Evolutionary conservation across 306 rosid genomes (phyloP), one percentile per base, ranked within the genome.

Genomic region (Prunus padus): DNA sequence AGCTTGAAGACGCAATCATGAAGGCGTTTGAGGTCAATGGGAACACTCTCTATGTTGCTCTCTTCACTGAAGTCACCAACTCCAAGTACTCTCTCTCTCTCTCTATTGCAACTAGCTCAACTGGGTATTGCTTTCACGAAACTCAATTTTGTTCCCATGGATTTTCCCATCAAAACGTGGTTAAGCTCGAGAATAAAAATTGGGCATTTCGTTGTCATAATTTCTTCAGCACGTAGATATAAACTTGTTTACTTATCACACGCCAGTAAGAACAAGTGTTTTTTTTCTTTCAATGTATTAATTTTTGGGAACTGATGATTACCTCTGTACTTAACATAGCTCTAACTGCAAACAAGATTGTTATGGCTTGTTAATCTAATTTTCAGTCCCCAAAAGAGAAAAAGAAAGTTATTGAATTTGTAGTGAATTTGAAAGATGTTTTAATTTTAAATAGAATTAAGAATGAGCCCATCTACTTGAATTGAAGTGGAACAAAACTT

Each of bases 31-130:
- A 86, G 31, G 78, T 90, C 74, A 81, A 85, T 67, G 95, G 89
- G 60, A 76, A 61, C 79, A 69, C 89, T 28, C 85, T 90, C 37
- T 82, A 80, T 77, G 84, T 94, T 65, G 82, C 97, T 6, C 95
- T 94, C 64, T 91, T 82, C 87, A 65, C 79, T 52, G 88, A 90
- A 3, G 97, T 94, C 69, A 81, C 95, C 77, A 90, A 92, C 86
- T 88, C 97, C 10, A 88, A 81, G 98, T 94, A 79, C 69, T 42
- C 81, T 87, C 62, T 69, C 40, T 52, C 69, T 49, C 76, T 64
- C 54, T 62, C 13, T 8, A 4, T 37, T 37, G 9, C 9, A 28
- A n/a, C 18, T n/a, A 13, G 64, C 60, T 51, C 20, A 30, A 47
- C 23, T 51, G 45, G 63, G 19, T 69, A n/a, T 5, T 71, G 16